A percentile compares a stretch with the other conserved stretches of the same genome.
Conservation (phyloP, 2,329 filamentous ascomycete species). For the Sporothrix brunneoviolacea region DNA sequence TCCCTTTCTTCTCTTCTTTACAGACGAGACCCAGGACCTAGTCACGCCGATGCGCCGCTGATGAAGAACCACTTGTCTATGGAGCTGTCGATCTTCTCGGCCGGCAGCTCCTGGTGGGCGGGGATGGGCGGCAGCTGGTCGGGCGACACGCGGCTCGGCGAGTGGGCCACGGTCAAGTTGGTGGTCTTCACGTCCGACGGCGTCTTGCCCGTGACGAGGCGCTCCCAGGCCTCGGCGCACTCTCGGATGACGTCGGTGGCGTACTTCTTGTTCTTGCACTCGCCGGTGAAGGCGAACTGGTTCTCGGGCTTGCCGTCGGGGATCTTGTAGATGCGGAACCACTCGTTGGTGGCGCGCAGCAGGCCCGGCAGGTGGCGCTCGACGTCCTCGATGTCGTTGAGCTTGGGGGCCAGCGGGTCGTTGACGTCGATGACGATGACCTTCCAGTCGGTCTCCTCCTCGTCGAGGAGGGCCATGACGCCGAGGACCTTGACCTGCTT, state of each 20-base stretch:
- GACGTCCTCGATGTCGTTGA: constrained; percentile 98
- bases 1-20: too few species aligned
- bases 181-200: constrained; percentile 71
- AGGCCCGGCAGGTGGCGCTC: constrained; percentile 97
- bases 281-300: constrained; percentile 99
- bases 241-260: constrained; percentile 93
- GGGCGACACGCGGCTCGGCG: constrained; percentile 62
- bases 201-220: constrained; percentile 86
- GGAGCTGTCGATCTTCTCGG: constrained; percentile 87
- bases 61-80: constrained; percentile 99
- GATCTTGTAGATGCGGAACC: constrained; percentile 99
- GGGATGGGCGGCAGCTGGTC: constrained; percentile 71
- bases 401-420: constrained; percentile 90
- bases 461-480: constrained; percentile 97
- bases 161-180: constrained; percentile 72
- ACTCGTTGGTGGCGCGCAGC: constrained; percentile 96
- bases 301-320: constrained; percentile 99
- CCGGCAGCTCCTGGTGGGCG: constrained; percentile 67
- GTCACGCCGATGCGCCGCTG: constrained; percentile 81
- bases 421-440: constrained; percentile 99
- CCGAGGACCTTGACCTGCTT: constrained; percentile 99
- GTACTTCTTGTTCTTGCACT: constrained; percentile 99
- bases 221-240: constrained; percentile 96
- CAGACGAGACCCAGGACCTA: constrained; percentile 12
- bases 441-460: constrained; percentile 99